These are phyloP conservation scores for Vickermania spadyakhi DNA, from an alignment of 208 protist species.

Conservation along the genomic window DNA sequence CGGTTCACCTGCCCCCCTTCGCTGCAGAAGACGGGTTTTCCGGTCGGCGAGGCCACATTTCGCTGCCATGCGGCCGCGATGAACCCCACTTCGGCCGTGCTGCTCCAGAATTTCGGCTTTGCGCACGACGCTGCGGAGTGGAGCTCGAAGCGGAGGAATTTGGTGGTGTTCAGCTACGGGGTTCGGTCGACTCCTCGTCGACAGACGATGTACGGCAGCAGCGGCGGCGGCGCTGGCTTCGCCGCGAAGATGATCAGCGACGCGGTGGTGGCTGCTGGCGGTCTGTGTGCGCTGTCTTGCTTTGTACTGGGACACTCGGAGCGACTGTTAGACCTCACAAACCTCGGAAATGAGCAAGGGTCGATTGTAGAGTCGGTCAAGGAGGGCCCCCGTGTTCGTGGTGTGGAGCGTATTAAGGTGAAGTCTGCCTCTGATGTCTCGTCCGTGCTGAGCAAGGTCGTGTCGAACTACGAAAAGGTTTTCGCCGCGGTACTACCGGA, in stretches of 20 bases:
- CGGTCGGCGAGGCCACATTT: constrained; percentile 52
- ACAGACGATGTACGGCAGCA: constrained; percentile 70
- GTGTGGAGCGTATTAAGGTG: constrained; percentile 59
- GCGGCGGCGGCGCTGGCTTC: constrained; percentile 42
- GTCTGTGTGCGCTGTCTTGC: constrained; percentile 59
- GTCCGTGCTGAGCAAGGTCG: constrained; percentile 44
- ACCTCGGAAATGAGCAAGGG: constrained; percentile 68
- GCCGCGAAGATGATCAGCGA: constrained; percentile 60
- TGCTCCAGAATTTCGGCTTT: constrained; percentile 25
- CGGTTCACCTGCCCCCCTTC: constrained; percentile 40
- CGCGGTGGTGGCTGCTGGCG: constrained; percentile 16
- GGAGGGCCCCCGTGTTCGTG: constrained; percentile 73
- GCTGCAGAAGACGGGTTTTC: constrained; percentile 59
- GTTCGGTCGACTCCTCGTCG: constrained; percentile 76
- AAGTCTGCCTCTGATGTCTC: constrained; percentile 42
- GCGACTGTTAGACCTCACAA: constrained; percentile 73
- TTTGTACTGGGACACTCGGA: constrained; percentile 66
- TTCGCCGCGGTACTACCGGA: constrained; percentile 72
- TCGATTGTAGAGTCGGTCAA: constrained; percentile 84
- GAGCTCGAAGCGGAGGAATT: constrained; percentile 53
- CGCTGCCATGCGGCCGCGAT: constrained; percentile 45
- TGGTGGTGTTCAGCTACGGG: constrained; percentile 79
- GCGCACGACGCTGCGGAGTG: constrained; percentile 38
- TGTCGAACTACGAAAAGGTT: constrained; percentile 62
- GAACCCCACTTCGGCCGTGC: constrained; percentile 20